Evolutionary conservation across 1,284 basidiomycete species (phyloP), one percentile per base, ranked within the genome.

Genomic region (Lignosus rhinocerotis): DNA sequence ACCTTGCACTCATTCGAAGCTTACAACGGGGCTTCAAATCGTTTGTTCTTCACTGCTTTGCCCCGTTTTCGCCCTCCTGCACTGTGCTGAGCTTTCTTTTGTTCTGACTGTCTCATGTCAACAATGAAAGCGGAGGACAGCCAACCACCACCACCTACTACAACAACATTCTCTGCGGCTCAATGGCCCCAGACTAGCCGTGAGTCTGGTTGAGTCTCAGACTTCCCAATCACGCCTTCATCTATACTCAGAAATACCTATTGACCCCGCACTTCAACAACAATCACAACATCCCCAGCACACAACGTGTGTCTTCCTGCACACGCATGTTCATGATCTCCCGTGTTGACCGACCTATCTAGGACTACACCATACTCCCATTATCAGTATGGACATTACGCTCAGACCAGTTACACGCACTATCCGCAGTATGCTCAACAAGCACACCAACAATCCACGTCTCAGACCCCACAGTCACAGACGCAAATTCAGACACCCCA

Each of bases 211-310:
- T 30, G 5, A 33, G 25, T 9, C 12, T 42, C 32, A 48, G 73
- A 73, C 59, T 30, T 16, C 19, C 38, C 30, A 56, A 78, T n/a
- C 43, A 41, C 45, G 32, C 39, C 48, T 53, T 56, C 30, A 53
- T 43, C 32, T 25, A 31, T 33, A 30, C 25, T 21, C 65, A 77
- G 85, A 85, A 67, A 87, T 88, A 36, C 84, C 85, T 14, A 87
- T 88, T 55, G 87, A 88, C 70, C 85, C 87, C 32, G 85, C 84
- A 7, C 75, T 89, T 44, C 86, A 88, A 69, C 84, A 83, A 60
- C 84, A 84, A 65, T 75, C 82, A 6, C 73, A 80, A 59, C 79
- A 78, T 60, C 72, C 78, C 3, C 50, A 55, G 21, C 62, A 63
- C 17, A 55, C 60, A 32, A 66, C 66, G 66, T 69, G 63, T 59